Evolutionary conservation across 2,329 filamentous ascomycete species (phyloP).

Genomic region (Colletotrichum agaves): DNA sequence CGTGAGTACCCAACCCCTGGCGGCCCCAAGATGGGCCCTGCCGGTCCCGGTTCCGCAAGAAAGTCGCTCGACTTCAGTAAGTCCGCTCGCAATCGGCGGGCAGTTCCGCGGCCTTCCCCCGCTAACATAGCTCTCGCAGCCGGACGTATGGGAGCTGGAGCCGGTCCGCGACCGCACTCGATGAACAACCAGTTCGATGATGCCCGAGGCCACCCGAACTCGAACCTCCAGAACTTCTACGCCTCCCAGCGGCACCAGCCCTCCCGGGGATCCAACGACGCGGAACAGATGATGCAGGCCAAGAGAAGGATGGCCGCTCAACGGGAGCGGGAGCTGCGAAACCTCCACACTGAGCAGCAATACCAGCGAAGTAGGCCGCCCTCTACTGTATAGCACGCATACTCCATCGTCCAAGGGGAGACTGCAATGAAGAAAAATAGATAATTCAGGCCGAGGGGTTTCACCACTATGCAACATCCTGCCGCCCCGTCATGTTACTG

Average conservation of each 20-base stretch:
- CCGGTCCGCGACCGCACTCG: constrained; percentile 81
- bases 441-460: constrained; percentile 42
- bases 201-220: constrained; percentile 74
- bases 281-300: constrained; percentile 98
- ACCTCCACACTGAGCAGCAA: constrained; percentile 99
- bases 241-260: constrained; percentile 91
- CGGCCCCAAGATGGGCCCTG: constrained; percentile 45
- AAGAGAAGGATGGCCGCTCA: constrained; percentile 99
- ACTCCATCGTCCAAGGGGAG: constrained; percentile 49
- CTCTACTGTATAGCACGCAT: constrained; percentile 77
- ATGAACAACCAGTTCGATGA: constrained; percentile 86
- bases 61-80: constrained; percentile 45
- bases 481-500: constrained; percentile 38
- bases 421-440: constrained; percentile 51
- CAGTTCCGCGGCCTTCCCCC: constrained; percentile 34
- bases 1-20: constrained; percentile 81
- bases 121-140: constrained; percentile 61
- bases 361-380: constrained; percentile 98
- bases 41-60: constrained; percentile 43
- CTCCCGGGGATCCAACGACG: constrained; percentile 85
- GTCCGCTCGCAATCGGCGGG: constrained; percentile 39
- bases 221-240: constrained; percentile 93
- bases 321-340: constrained; percentile 97
- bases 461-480: constrained; percentile 37
- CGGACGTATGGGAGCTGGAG: constrained; percentile 68